A percentile compares a stretch with the other conserved stretches of the same genome.
Evolutionary conservation across 345 rosid genomes (phyloP).

Genomic region (Bretschneidera sinensis): DNA sequence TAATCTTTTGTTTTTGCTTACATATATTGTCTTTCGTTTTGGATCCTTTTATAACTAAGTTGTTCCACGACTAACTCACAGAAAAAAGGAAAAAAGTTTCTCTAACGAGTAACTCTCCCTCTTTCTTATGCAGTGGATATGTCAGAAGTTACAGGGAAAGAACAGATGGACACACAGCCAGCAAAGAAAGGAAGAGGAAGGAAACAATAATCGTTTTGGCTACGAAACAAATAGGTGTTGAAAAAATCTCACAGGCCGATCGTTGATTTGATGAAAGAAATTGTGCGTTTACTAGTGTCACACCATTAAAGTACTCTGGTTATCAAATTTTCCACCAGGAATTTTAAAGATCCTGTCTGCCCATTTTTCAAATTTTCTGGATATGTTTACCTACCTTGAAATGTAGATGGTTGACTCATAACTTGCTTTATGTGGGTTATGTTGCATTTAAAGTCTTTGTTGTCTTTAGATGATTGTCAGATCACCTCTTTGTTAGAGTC

Average conservation of each 20-base stretch:
- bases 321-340: not conserved
- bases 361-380: not conserved
- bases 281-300: constrained; percentile 1
- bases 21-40: not conserved
- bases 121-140: constrained; percentile 52
- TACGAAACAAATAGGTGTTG: not conserved
- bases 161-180: constrained; percentile 62
- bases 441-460: not conserved
- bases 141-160: constrained; percentile 71
- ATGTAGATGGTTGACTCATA: not conserved
- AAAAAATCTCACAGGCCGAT: not conserved
- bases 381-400: not conserved
- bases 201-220: constrained; percentile 59
- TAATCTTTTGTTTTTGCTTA: not conserved
- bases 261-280: constrained; percentile 3
- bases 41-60: not conserved
- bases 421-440: not conserved
- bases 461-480: not conserved
- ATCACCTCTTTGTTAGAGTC: not conserved
- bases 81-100: too few species aligned
- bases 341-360: not conserved
- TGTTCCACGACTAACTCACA: too few species aligned
- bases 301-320: not conserved
- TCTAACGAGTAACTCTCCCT: not conserved
- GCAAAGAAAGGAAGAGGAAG: constrained; percentile 90